Evolutionary conservation across 1,284 basidiomycete genomes (phyloP), one percentile per base, ranked within the genome.

Genomic region (Xerocomus amazonicus): DNA sequence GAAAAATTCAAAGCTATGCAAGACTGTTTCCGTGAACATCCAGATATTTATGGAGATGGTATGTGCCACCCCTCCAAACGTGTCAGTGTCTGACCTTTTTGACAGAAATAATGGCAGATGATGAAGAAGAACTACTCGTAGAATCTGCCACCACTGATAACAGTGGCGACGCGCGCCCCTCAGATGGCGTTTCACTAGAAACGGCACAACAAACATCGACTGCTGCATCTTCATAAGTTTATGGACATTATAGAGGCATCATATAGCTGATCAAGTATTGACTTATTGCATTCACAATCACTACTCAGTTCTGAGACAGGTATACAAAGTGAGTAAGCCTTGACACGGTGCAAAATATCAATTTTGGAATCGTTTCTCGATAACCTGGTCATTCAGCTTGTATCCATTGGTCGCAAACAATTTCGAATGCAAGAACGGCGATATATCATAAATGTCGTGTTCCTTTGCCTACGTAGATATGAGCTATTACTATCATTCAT

Each of bases 1-100:
- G 97, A 97, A 60, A 93, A 91, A 74, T 99, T 99, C 80, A 90
- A 94, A 74, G 83, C 75, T 16, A 99, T 99, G 96, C 96, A 99
- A 72, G 87, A 90, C 57, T 99, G 96, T 77, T 99, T 99, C 79
- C 83, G 93, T 61, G 84, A 84, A 59, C 92, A 99, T 70, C 97
- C 96, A 0, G 96, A 98, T 32, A 78, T 93, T 32, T 99, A 99
- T 69, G 92, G 87, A 27, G 91, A 94, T 62, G 95, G 93, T 93
- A 64, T 50, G 80, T 69, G 52, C 10, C 51, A 16, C 19, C 12
- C 41, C 52, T 23, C 47, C 38, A 16, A 48, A 6, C 14, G 12
- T 29, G 6, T 8, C 16, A 8, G 37, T 43, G 46, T 52, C 44
- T 56, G 33, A 52, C 34, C 47, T 41, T 53, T 16, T 8, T 51